Evolutionary conservation across 768 basidiomycete genomes (phyloP).

Genomic region (Tylopilus subfusipes): DNA sequence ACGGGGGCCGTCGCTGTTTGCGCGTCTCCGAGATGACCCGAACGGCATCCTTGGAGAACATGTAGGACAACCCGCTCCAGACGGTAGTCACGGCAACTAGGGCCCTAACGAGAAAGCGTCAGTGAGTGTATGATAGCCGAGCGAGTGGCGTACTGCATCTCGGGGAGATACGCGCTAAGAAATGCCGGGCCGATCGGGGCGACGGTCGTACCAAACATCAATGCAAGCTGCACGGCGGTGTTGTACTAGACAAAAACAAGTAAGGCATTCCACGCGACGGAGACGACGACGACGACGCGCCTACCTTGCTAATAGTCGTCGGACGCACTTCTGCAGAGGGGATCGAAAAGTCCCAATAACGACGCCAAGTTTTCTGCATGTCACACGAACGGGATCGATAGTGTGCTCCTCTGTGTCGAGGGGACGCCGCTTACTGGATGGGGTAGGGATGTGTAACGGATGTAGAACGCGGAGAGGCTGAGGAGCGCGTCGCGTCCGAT

Average conservation of each 20-base stretch:
- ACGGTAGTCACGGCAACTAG: conserved; percentile 87
- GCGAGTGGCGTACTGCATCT: conserved; percentile 63
- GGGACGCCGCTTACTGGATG: conserved; percentile 55
- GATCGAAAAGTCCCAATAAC: conserved; percentile 96
- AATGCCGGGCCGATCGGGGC: conserved; percentile 71
- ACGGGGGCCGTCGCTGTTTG: conserved; percentile 29
- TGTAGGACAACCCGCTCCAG: conserved; percentile 84
- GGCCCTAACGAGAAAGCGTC: conserved; percentile 49
- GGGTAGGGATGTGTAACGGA: conserved; percentile 87
- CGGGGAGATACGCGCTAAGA: conserved; percentile 51
- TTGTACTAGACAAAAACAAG: conserved; percentile 57
- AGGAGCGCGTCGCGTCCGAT: conserved; percentile 86
- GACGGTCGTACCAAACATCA: conserved; percentile 89
- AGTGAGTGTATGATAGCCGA: not conserved
- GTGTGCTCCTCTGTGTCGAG: not conserved
- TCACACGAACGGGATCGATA: conserved; percentile 2
- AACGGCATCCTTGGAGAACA: conserved; percentile 73
- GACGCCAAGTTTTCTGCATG: conserved; percentile 79
- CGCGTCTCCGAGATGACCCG: conserved; percentile 47
- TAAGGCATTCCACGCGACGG: not conserved
- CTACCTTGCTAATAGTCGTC: conserved; percentile 89
- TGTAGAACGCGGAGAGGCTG: conserved; percentile 86
- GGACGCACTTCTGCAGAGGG: conserved; percentile 95
- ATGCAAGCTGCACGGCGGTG: conserved; percentile 82
- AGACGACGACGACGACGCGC: not conserved